Evolutionary conservation across 441 rosid species (phyloP).

Genomic region (Flueggea neowawraea): DNA sequence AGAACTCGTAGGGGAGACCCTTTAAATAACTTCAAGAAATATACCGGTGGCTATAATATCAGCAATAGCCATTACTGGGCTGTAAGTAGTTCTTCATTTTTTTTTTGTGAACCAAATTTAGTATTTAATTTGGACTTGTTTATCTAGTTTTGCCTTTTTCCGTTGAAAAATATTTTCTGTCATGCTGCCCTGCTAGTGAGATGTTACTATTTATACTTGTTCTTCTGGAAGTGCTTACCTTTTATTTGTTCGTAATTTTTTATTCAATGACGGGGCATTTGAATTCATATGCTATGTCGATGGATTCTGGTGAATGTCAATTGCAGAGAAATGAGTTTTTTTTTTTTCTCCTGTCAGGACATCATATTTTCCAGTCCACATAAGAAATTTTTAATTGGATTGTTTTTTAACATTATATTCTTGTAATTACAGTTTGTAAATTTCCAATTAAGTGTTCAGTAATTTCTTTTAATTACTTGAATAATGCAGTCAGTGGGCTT

Average conservation of each 20-base stretch:
- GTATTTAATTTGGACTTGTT: neutral
- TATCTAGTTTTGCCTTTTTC: neutral
- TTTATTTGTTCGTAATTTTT: too few species aligned
- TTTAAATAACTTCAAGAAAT: conserved; percentile 38
- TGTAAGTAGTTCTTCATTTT: conserved; percentile 42
- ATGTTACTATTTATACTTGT: too few species aligned
- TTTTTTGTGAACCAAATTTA: neutral
- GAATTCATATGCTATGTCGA: too few species aligned
- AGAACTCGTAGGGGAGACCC: conserved; percentile 82
- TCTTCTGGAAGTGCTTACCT: too few species aligned
- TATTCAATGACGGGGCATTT: too few species aligned
- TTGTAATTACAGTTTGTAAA: neutral
- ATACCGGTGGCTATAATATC: conserved; percentile 91
- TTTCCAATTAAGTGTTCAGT: neutral
- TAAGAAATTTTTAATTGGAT: neutral
- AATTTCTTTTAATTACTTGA: conserved; percentile 4
- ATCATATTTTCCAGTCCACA: too few species aligned
- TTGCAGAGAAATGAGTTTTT: too few species aligned
- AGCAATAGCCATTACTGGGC: conserved; percentile 73
- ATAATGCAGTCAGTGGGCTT: conserved; percentile 67
- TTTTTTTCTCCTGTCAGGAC: too few species aligned
- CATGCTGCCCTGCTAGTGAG: too few species aligned
- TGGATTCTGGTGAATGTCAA: too few species aligned
- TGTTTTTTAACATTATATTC: neutral
- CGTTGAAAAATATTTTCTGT: too few species aligned